Percentiles rank a stretch among this genome's conserved stretches.
These are phyloP conservation scores for Auriscalpium orientale DNA, from an alignment of 768 basidiomycete species.

Conservation along the genomic window DNA sequence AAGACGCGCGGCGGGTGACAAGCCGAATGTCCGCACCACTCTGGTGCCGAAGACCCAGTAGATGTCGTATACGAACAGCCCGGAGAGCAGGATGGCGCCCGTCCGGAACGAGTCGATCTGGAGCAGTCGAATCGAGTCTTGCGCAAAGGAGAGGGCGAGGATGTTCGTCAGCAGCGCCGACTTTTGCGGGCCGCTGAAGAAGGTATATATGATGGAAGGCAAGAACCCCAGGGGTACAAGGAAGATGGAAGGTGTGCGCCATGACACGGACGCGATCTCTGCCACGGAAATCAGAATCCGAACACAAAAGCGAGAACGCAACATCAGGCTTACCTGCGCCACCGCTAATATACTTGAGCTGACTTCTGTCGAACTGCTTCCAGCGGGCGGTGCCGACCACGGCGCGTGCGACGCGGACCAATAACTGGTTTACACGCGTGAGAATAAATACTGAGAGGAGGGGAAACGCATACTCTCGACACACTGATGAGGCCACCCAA, in stretches of 20 bases:
- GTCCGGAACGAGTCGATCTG: conserved; percentile 88
- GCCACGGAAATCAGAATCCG: conserved; percentile 17
- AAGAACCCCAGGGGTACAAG: conserved; percentile 52
- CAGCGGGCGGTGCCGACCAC: conserved; percentile 41
- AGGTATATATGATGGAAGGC: conserved; percentile 59
- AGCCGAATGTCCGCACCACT: conserved; percentile 49
- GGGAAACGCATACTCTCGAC: conserved; percentile 47
- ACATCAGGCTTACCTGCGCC: conserved; percentile 27
- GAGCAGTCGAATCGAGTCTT: conserved; percentile 71
- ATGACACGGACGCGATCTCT: conserved; percentile 36
- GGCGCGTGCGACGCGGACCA: conserved; percentile 24
- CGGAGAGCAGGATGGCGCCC: conserved; percentile 72
- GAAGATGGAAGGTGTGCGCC: conserved; percentile 49
- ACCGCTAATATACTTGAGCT: conserved; percentile 34
- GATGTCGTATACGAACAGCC: conserved; percentile 88
- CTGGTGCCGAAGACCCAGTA: conserved; percentile 92
- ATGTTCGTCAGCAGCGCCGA: conserved; percentile 75
- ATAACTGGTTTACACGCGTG: background rate
- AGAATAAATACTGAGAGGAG: background rate
- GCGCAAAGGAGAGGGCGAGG: conserved; percentile 66
- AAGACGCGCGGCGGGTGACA: background rate
- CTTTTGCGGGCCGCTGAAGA: conserved; percentile 32
- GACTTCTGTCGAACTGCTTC: conserved; percentile 43
- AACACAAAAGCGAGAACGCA: background rate
- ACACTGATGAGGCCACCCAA: conserved; percentile 57